A percentile compares a stretch with the other conserved stretches of the same genome.
Conservation (phyloP, 768 basidiomycete genomes). For the Boletus sensibilis region DNA sequence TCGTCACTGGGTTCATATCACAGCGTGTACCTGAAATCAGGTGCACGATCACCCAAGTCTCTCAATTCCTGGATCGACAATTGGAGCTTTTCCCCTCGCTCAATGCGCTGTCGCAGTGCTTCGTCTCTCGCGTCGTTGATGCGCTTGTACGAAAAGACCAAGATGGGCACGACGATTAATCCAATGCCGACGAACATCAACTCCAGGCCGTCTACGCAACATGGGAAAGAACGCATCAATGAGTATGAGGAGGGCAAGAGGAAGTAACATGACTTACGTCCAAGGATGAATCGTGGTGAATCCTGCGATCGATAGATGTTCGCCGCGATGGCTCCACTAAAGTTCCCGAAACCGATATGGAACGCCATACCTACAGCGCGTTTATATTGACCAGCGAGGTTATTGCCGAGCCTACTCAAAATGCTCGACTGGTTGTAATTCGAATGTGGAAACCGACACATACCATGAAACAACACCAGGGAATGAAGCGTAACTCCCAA, state of each 20-base stretch:
- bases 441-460: slow-evolving; percentile 15
- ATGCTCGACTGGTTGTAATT: background rate
- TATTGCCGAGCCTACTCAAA: slow-evolving; percentile 45
- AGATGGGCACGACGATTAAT: slow-evolving; percentile 48
- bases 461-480: slow-evolving; percentile 66
- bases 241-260: background rate
- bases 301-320: slow-evolving; percentile 63
- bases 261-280: slow-evolving; percentile 45
- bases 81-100: slow-evolving; percentile 20
- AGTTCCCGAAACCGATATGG: slow-evolving; percentile 54
- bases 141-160: slow-evolving; percentile 48
- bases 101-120: slow-evolving; percentile 4
- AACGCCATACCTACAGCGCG: slow-evolving; percentile 66
- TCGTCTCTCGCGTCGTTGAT: slow-evolving; percentile 56
- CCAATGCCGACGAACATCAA: slow-evolving; percentile 71
- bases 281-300: slow-evolving; percentile 57
- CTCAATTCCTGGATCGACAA: slow-evolving; percentile 20
- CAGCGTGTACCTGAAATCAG: slow-evolving; percentile 59
- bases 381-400: slow-evolving; percentile 68
- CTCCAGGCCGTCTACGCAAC: slow-evolving; percentile 52
- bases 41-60: slow-evolving; percentile 58
- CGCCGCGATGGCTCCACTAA: slow-evolving; percentile 60
- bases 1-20: slow-evolving; percentile 11
- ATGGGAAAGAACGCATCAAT: background rate
- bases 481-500: slow-evolving; percentile 55